Base-by-base conservation (phyloP, 768 basidiomycete genomes). In the Tulasnella sp. region DNA sequence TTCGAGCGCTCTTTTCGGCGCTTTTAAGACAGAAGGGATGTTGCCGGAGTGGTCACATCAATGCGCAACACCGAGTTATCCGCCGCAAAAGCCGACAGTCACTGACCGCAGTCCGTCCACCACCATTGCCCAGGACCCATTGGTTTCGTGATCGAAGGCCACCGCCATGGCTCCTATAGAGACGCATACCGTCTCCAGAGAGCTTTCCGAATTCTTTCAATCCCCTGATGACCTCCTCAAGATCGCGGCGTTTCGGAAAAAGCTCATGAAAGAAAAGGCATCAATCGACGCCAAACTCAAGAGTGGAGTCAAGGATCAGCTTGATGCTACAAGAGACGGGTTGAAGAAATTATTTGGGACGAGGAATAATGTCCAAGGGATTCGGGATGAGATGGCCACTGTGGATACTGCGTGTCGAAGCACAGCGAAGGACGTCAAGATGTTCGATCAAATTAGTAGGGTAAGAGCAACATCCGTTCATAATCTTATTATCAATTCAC, bases 221-320 rank as follows among this genome's bases (percentile, higher is more conserved):
- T 91, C 92, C 26, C 95, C 95, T 0, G 94, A 96, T 77, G 95
- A 97, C 81, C 90, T 98, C 71, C 82, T 88, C 75, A 97, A 97
- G 80, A 87, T 98, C 39, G 85, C 87, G 1, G 87, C 93, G 0
- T 94, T 93, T 78, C 87, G 94, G 75, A 96, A 95, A 83, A 95
- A 95, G 77, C 86, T 98, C 59, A 90, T 95, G 80, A 98, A 98
- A 80, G 96, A 98, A 81, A 96, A 97, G 81, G 89, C 94, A 0
- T 92, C 94, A 9, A 91, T 98, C 74, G 93, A 97, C 77, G 89
- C 90, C 3, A 86, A 94, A 77, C 87, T 98, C 63, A 91, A 94
- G 78, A 90, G 86, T 71, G 93, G 94, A 11, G 94, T 96, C 75
- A 94, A 91, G 79, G 92, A 95, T 73, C 96, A 98, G 79, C 84